These are phyloP conservation scores for Millerago galiae DNA, from an alignment of 805 yeast genomes.

Conservation along the genomic window DNA sequence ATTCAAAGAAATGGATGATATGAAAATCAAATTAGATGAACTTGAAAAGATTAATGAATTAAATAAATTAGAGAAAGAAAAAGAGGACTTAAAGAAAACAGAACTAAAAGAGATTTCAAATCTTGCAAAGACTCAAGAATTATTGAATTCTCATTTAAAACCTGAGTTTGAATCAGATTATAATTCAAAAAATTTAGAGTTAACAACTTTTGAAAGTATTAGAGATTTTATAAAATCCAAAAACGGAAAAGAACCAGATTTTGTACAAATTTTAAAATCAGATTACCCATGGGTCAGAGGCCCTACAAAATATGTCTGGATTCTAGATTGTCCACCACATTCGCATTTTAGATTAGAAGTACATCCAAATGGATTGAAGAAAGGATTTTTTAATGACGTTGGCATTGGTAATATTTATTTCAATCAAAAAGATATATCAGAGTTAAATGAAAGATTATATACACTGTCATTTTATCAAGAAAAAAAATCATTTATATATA, in stretches of 20 bases:
- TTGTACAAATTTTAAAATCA: constrained; percentile 16
- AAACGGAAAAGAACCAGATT: constrained; percentile 2
- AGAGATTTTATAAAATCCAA: constrained; percentile 23
- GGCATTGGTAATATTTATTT: constrained; percentile 3
- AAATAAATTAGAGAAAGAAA: constrained; percentile 10
- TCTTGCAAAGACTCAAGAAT: neutral
- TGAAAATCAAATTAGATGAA: constrained; percentile 17
- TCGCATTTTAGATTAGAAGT: constrained; percentile 23
- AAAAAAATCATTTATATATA: constrained; percentile 3
- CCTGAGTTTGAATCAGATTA: neutral
- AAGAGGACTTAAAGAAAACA: neutral
- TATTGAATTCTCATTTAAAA: neutral
- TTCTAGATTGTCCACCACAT: constrained; percentile 21
- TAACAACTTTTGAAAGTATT: constrained; percentile 33
- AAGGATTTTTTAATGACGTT: constrained; percentile 14
- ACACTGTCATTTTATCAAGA: constrained; percentile 14
- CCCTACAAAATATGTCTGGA: constrained; percentile 26
- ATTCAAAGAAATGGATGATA: constrained; percentile 26
- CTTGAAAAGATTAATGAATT: constrained; percentile 4
- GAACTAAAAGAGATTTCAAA: neutral
- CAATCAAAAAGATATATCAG: constrained; percentile 8
- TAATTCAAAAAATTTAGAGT: constrained; percentile 4
- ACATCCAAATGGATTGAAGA: constrained; percentile 10
- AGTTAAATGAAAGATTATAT: constrained; percentile 17
- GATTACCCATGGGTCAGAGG: constrained; percentile 31